phyloP scores from a whole-genome alignment of 1,284 basidiomycete genomes.

The Ceratobasidium sp. region DNA sequence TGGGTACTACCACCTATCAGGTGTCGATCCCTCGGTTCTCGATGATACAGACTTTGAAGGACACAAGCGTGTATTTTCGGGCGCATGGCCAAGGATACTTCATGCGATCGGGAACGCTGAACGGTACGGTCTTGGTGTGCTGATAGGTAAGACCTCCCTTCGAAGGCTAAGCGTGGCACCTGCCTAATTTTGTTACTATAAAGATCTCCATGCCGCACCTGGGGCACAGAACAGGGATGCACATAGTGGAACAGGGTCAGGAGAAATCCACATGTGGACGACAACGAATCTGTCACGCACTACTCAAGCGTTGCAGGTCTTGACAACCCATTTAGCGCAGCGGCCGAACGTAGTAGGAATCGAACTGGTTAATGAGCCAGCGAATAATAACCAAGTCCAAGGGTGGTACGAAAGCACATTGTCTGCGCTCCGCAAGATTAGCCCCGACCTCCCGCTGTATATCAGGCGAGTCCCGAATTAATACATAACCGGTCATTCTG shows the following conservation, averaged over 20 bases:
- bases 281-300: conserved; percentile 64
- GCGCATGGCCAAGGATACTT: conserved; percentile 77
- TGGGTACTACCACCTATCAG: conserved; percentile 76
- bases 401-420: conserved; percentile 73
- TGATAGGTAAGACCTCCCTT: conserved; percentile 63
- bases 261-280: conserved; percentile 51
- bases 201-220: conserved; percentile 75
- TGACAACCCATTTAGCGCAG: conserved; percentile 53
- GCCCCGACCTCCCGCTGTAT: conserved; percentile 68
- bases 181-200: conserved; percentile 6
- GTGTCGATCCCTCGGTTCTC: conserved; percentile 65
- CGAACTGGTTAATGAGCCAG: conserved; percentile 86
- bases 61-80: conserved; percentile 64
- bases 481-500: too few species aligned
- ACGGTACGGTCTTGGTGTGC: conserved; percentile 72
- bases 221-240: conserved; percentile 74
- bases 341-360: conserved; percentile 78
- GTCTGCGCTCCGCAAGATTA: conserved; percentile 59
- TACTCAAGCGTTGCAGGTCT: conserved; percentile 55
- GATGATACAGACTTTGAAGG: conserved; percentile 75
- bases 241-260: conserved; percentile 59
- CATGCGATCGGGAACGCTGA: conserved; percentile 69
- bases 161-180: not conserved
- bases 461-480: conserved; percentile 57
- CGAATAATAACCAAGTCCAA: conserved; percentile 59